Evolutionary conservation across 306 rosid genomes (phyloP).

Genomic region (Oxytropis ochrocephala): DNA sequence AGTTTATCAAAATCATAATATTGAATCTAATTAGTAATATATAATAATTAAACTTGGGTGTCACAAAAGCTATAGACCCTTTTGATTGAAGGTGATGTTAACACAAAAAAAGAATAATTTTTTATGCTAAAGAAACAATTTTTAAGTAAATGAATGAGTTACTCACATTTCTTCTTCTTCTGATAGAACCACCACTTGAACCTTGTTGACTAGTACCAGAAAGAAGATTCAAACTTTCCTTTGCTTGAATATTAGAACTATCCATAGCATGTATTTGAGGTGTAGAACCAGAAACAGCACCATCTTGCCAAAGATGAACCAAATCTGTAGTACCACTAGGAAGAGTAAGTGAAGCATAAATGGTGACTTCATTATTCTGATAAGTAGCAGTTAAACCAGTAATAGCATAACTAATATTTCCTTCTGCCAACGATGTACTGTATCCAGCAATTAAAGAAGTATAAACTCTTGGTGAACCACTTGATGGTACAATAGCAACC

Average conservation of each 20-base stretch:
- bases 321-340: constrained; percentile 19
- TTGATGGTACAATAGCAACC: constrained; percentile 36
- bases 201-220: constrained; percentile 37
- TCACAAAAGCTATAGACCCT: background rate
- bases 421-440: background rate
- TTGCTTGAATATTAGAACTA: constrained; percentile 11
- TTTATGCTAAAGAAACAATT: background rate
- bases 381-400: constrained; percentile 17
- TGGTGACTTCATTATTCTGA: constrained; percentile 33
- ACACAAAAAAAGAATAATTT: background rate
- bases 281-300: constrained; percentile 26
- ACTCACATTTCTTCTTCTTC: constrained; percentile 54
- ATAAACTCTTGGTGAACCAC: constrained; percentile 16
- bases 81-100: background rate
- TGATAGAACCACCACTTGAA: constrained; percentile 17
- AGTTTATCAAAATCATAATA: no score
- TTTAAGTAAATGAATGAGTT: background rate
- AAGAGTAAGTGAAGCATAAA: constrained; percentile 44
- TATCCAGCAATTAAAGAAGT: background rate
- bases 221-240: constrained; percentile 42
- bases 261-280: background rate
- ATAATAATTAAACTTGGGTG: no score
- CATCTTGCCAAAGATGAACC: constrained; percentile 70
- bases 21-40: no score
- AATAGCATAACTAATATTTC: constrained; percentile 16